Evolutionary conservation across 805 yeast genomes (phyloP).

Genomic region (Ogataea nonfermentans): DNA sequence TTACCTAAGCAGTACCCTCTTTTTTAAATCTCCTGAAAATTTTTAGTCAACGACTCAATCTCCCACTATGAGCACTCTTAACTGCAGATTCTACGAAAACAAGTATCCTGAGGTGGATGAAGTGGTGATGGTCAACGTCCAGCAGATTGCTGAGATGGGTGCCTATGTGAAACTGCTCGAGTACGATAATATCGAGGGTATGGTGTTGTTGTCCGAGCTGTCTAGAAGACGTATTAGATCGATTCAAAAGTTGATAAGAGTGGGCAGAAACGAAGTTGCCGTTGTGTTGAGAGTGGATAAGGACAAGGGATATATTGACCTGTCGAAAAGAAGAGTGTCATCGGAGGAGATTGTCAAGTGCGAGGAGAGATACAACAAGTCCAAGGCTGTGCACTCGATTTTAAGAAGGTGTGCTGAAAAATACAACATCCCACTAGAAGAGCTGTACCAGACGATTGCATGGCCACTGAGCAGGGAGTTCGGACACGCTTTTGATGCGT

Average conservation of each 20-base stretch:
- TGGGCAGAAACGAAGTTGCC: constrained; percentile 97
- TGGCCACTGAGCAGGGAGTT: constrained; percentile 96
- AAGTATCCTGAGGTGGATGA: constrained; percentile 98
- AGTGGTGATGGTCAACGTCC: constrained; percentile 98
- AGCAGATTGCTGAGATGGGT: constrained; percentile 99
- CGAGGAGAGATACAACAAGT: constrained; percentile 95
- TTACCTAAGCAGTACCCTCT: constrained; percentile 6
- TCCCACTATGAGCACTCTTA: constrained; percentile 68
- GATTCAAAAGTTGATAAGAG: constrained; percentile 95
- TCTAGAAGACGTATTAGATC: constrained; percentile 99
- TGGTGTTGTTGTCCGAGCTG: constrained; percentile 92
- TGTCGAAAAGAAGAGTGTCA: constrained; percentile 96
- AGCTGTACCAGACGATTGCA: constrained; percentile 82
- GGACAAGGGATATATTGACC: constrained; percentile 97
- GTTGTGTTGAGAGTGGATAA: constrained; percentile 97
- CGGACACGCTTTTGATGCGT: constrained; percentile 97
- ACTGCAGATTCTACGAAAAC: constrained; percentile 96
- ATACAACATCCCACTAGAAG: constrained; percentile 82
- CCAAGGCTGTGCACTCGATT: constrained; percentile 97
- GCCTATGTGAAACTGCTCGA: constrained; percentile 95
- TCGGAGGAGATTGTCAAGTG: constrained; percentile 96
- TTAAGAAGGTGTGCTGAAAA: constrained; percentile 98
- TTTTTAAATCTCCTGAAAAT: constrained; percentile 7
- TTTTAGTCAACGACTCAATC: constrained; percentile 12
- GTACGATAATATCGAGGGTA: constrained; percentile 97